Base-by-base conservation (phyloP, 768 basidiomycete genomes). In the Kwoniella dejecticola region DNA sequence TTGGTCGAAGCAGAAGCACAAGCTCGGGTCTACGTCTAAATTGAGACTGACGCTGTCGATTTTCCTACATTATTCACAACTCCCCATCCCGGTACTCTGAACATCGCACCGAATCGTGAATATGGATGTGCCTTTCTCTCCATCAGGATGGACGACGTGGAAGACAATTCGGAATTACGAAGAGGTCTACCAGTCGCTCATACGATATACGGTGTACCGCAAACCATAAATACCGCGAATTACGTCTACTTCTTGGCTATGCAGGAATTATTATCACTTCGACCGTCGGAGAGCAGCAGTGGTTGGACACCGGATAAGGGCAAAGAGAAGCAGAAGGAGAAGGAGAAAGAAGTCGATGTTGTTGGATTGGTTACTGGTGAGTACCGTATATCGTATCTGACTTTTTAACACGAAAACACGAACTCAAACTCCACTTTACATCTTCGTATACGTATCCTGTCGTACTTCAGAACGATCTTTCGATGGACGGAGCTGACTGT, bases 221-320 rank as follows among this genome's bases (percentile, higher is more conserved):
- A 97, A 75, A 96, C 95, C 0, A 93, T 99, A 81, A 99, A 99
- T 76, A 87, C 89, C 0, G 95, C 95, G 0, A 97, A 96, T 74
- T 98, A 97, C 67, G 91, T 93, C 27, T 97, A 95, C 75, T 99
- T 98, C 73, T 84, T 91, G 42, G 95, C 94, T 0, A 93, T 88
- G 75, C 84, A 91, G 67, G 90, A 95, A 66, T 83, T 97, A 0
- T 86, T n/a, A n/a, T 88, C 65, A 81, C 82, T 11, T 82, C 90
- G 53, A 57, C n/a, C n/a, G n/a, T n/a, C n/a, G n/a, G n/a, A n/a
- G n/a, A n/a, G n/a, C n/a, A n/a, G n/a, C n/a, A n/a, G n/a, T n/a
- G n/a, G n/a, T n/a, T n/a, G 60, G 46, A 48, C 26, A 3, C 30
- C 48, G 23, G 33, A 54, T 40, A 41, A 42, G 47, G 0, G 30